Conservation (phyloP, 2,329 filamentous ascomycete species). For the Fusarium sp. region DNA sequence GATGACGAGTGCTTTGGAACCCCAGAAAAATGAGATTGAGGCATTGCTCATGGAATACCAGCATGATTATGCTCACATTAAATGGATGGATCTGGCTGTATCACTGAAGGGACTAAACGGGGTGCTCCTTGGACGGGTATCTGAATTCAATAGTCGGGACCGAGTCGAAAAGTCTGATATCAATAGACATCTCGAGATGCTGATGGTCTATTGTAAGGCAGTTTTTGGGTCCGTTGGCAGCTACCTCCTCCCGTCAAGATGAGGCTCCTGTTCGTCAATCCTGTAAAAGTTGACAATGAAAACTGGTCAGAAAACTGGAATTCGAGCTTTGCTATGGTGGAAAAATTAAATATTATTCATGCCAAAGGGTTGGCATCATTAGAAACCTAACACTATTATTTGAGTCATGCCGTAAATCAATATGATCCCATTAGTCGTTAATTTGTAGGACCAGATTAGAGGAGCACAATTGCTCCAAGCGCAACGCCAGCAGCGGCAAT, state of each 20-base stretch:
- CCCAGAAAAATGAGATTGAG: not conserved
- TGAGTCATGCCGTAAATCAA: no score
- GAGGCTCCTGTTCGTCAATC: not conserved
- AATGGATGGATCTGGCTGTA: conserved; percentile 2
- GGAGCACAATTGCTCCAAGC: conserved; percentile 6
- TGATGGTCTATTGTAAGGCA: not conserved
- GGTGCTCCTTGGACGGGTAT: not conserved
- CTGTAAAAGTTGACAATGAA: accelerated
- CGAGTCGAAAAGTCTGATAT: not conserved
- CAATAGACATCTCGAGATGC: not conserved
- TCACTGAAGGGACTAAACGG: not conserved
- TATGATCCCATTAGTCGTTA: not conserved
- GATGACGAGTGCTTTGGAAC: not conserved
- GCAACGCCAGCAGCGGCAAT: not conserved
- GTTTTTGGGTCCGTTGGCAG: not conserved
- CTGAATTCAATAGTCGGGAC: not conserved
- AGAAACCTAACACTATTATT: not conserved
- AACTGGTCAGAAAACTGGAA: accelerated
- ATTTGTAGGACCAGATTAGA: not conserved
- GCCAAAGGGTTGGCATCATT: not conserved
- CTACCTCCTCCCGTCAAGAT: not conserved
- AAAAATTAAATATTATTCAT: not conserved
- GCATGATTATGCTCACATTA: not conserved
- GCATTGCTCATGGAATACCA: conserved; percentile 1
- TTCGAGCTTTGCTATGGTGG: no score